phyloP scores from a whole-genome alignment of 768 basidiomycete species.

The Boletus edulis region DNA sequence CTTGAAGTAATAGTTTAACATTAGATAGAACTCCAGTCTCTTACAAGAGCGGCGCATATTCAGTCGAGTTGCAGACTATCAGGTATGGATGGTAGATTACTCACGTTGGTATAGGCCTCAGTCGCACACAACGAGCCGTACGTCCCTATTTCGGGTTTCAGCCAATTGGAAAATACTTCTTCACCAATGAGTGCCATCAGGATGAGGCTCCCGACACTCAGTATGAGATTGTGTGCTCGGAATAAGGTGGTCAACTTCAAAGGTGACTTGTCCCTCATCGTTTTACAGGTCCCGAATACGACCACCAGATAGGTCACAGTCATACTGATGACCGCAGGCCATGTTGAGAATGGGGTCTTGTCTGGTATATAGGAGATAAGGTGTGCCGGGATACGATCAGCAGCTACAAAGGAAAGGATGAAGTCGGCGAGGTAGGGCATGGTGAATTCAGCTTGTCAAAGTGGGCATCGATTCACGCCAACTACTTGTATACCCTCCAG shows the following conservation, averaged over 20 bases:
- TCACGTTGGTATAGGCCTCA: constrained; percentile 79
- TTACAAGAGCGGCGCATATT: constrained; percentile 28
- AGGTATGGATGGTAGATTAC: constrained; percentile 26
- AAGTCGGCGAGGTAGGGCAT: constrained; percentile 75
- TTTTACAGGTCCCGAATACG: constrained; percentile 78
- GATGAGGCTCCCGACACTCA: constrained; percentile 75
- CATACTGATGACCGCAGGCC: constrained; percentile 60
- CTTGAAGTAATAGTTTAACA: constrained; percentile 97
- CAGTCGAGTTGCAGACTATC: background rate
- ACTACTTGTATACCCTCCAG: constrained; percentile 10
- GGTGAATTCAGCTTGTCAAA: constrained; percentile 9
- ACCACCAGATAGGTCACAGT: constrained; percentile 77
- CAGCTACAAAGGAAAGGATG: constrained; percentile 51
- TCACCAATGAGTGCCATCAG: constrained; percentile 82
- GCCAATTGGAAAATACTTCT: constrained; percentile 79
- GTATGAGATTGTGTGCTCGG: constrained; percentile 83
- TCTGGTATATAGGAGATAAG: constrained; percentile 68
- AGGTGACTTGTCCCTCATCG: constrained; percentile 76
- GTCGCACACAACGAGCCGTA: constrained; percentile 73
- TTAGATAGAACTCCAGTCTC: constrained; percentile 92
- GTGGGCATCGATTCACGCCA: background rate
- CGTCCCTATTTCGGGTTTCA: constrained; percentile 69
- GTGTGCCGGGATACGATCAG: constrained; percentile 53
- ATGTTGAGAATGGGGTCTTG: constrained; percentile 77
- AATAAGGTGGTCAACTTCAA: constrained; percentile 75